Percentiles rank a stretch among this genome's conserved stretches.
Conservation (phyloP, 345 rosid genomes). For the Raphanus sativus region DNA sequence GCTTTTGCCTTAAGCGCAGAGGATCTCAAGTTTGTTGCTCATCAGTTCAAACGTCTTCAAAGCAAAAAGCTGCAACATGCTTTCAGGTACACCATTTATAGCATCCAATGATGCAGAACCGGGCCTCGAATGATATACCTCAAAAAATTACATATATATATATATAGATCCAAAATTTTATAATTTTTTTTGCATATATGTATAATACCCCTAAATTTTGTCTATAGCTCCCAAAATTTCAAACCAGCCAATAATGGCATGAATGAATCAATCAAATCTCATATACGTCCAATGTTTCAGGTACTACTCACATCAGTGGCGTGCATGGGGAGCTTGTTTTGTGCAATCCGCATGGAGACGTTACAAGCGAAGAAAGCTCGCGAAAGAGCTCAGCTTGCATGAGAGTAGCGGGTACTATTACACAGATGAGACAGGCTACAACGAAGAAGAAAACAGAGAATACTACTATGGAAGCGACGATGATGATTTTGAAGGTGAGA, state of each 20-base stretch:
- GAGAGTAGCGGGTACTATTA: conserved; percentile 44
- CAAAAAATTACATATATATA: too few species aligned
- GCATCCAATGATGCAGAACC: neutral
- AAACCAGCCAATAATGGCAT: neutral
- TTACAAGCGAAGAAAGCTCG: conserved; percentile 54
- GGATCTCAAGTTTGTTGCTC: conserved; percentile 77
- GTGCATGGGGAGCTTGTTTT: conserved; percentile 89
- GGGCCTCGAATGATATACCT: too few species aligned
- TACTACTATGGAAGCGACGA: conserved; percentile 33
- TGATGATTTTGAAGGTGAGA: conserved; percentile 21
- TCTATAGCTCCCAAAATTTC: neutral
- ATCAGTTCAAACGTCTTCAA: conserved; percentile 90
- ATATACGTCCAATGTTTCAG: conserved; percentile 14
- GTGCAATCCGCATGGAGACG: conserved; percentile 88
- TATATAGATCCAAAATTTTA: too few species aligned
- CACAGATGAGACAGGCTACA: conserved; percentile 36
- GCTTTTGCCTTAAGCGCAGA: conserved; percentile 86
- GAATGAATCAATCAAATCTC: neutral
- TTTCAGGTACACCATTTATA: conserved; percentile 54
- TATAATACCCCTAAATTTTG: neutral
- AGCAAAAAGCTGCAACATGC: conserved; percentile 90
- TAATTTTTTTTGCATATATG: too few species aligned
- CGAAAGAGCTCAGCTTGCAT: conserved; percentile 53
- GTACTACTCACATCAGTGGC: conserved; percentile 93
- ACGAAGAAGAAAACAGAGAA: conserved; percentile 39